Evolutionary conservation across 2,329 filamentous ascomycete species (phyloP).

Genomic region (Apiospora kogelbergensis): DNA sequence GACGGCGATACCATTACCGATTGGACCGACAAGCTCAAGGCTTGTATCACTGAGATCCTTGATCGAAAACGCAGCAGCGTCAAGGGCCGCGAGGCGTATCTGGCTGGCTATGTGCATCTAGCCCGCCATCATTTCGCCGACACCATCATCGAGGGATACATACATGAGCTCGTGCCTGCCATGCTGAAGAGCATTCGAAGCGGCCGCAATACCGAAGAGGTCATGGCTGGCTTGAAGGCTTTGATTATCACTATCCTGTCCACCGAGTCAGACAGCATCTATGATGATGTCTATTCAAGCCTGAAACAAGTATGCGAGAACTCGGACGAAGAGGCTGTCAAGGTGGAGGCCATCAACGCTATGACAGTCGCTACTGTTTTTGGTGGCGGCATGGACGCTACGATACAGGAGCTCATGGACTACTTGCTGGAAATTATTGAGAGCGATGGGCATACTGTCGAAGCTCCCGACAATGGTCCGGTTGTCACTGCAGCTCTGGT

Average conservation of each 20-base stretch:
- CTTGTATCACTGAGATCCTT: slow-evolving; percentile 69
- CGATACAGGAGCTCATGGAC: slow-evolving; percentile 70
- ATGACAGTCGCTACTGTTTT: slow-evolving; percentile 73
- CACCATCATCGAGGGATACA: slow-evolving; percentile 57
- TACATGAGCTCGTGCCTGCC: slow-evolving; percentile 62
- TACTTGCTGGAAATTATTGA: slow-evolving; percentile 76
- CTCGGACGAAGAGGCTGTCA: slow-evolving; percentile 62
- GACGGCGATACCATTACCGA: slow-evolving; percentile 59
- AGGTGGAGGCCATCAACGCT: slow-evolving; percentile 71
- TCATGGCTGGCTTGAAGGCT: slow-evolving; percentile 68
- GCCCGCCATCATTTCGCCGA: slow-evolving; percentile 68
- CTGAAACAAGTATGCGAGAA: slow-evolving; percentile 67
- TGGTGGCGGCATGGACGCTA: slow-evolving; percentile 69
- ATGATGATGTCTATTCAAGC: slow-evolving; percentile 57
- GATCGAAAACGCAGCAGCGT: slow-evolving; percentile 75
- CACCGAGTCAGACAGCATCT: slow-evolving; percentile 63
- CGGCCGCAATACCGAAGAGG: slow-evolving; percentile 68
- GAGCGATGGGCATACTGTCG: slow-evolving; percentile 72
- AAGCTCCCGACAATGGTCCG: slow-evolving; percentile 67
- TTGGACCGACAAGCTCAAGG: slow-evolving; percentile 63
- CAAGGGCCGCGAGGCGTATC: slow-evolving; percentile 65
- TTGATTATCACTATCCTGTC: slow-evolving; percentile 71
- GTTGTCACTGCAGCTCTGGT: slow-evolving; percentile 75
- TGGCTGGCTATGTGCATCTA: slow-evolving; percentile 62
- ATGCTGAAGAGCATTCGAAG: slow-evolving; percentile 71